Conservation (phyloP, 2,329 filamentous ascomycete species). For the Colletotrichum aenigma region DNA sequence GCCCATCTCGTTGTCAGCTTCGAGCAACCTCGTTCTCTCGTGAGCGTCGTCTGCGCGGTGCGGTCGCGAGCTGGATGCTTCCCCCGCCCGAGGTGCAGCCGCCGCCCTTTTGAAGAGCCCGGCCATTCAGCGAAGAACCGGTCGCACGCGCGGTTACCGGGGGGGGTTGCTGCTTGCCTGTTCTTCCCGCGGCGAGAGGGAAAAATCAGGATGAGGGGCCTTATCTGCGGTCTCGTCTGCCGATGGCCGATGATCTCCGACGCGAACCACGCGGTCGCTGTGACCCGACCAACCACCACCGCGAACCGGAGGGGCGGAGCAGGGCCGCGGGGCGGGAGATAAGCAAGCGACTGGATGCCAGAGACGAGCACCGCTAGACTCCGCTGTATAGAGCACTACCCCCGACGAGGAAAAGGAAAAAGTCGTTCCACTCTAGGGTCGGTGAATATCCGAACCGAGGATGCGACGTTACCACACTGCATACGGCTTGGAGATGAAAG, state of each 20-base stretch:
- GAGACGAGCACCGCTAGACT: not conserved
- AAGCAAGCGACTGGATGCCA: not conserved
- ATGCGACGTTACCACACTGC: not conserved
- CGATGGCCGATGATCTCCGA: not conserved
- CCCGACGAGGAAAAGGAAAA: not conserved
- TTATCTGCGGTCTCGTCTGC: conserved; percentile 4
- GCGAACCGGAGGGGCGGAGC: not conserved
- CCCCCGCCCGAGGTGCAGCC: not conserved
- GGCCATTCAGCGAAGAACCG: not conserved
- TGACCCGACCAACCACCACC: not conserved
- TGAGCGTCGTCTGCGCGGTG: not conserved
- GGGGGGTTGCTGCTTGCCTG: not conserved
- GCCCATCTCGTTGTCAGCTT: conserved; percentile 5
- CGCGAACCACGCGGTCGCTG: not conserved
- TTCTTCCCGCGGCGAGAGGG: not conserved
- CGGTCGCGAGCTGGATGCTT: not conserved
- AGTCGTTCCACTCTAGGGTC: not conserved
- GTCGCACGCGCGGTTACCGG: not conserved
- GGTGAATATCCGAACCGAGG: not conserved
- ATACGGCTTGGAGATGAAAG: not conserved
- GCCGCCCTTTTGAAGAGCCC: conserved; percentile 8
- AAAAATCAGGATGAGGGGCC: not conserved
- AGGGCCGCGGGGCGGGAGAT: not conserved
- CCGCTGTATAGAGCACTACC: conserved; percentile 4
- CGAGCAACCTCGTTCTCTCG: not conserved